Conservation (phyloP, 768 basidiomycete species). For the Hygrocybe coccinea region DNA sequence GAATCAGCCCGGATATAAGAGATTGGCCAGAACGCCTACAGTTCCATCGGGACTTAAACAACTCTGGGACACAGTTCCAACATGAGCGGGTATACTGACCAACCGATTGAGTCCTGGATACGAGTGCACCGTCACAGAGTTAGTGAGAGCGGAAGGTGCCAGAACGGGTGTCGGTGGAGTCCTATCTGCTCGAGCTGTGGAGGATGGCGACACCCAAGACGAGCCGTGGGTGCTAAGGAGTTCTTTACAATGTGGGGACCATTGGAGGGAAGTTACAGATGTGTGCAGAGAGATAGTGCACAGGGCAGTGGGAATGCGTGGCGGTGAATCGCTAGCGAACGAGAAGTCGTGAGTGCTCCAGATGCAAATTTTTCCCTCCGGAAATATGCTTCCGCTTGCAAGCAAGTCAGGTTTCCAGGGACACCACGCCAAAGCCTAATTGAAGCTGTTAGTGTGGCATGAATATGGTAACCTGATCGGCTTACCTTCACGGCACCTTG, state of each 20-base stretch:
- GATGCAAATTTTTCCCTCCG: conserved; percentile 65
- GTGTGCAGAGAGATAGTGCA: conserved; percentile 76
- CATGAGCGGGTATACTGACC: conserved; percentile 57
- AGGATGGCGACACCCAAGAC: too few species aligned
- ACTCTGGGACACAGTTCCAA: conserved; percentile 51
- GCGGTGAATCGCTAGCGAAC: conserved; percentile 16
- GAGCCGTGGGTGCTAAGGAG: conserved; percentile 86
- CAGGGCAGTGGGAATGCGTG: too few species aligned
- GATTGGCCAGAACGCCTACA: not conserved
- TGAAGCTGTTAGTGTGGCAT: conserved; percentile 3
- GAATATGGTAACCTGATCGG: not conserved
- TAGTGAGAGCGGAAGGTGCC: conserved; percentile 41
- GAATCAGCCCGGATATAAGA: not conserved
- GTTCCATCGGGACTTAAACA: conserved; percentile 62
- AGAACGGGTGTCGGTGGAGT: conserved; percentile 37
- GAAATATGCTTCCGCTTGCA: conserved; percentile 72
- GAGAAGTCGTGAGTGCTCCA: conserved; percentile 52
- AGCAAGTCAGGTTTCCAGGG: conserved; percentile 76
- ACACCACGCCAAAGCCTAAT: conserved; percentile 78
- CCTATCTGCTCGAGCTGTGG: conserved; percentile 45
- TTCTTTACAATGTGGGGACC: conserved; percentile 83
- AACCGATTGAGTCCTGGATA: conserved; percentile 59
- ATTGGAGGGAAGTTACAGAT: conserved; percentile 60
- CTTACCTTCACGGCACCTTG: conserved; percentile 56
- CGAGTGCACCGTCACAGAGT: conserved; percentile 63